Evolutionary conservation across 1,284 basidiomycete species (phyloP).

Genomic region (Sanghuangporus sanghuang): DNA sequence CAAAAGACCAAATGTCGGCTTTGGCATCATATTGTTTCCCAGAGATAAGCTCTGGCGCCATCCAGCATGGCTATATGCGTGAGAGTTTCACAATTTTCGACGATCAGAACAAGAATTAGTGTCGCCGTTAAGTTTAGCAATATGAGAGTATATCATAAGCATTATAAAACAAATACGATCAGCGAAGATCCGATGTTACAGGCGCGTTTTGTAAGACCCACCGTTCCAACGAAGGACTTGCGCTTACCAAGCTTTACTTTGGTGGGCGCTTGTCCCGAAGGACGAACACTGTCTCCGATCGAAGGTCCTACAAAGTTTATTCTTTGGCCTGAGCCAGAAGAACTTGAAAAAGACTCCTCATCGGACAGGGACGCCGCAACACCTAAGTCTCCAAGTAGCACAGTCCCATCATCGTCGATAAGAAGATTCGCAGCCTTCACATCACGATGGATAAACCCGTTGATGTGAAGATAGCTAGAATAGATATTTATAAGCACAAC

Average conservation of each 20-base stretch:
- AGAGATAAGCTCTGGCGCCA: constrained; percentile 88
- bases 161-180: background rate
- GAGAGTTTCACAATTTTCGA: background rate
- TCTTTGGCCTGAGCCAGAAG: constrained; percentile 20
- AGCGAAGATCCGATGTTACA: background rate
- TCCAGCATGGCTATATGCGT: constrained; percentile 75
- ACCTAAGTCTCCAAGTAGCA: constrained; percentile 83
- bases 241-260: constrained; percentile 57
- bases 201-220: constrained; percentile 29
- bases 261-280: constrained; percentile 8
- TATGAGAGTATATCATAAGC: background rate
- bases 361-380: constrained; percentile 78
- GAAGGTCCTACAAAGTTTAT: constrained; percentile 10
- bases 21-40: constrained; percentile 79
- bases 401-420: constrained; percentile 84
- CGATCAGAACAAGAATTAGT: background rate
- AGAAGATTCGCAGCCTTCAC: constrained; percentile 88
- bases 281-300: constrained; percentile 27
- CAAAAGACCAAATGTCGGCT: constrained; percentile 91
- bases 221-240: constrained; percentile 87
- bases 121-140: background rate
- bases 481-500: background rate
- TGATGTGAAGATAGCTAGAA: constrained; percentile 75
- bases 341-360: constrained; percentile 30
- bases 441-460: constrained; percentile 87